Conservation (phyloP, 2,329 filamentous ascomycete species). For the Penicillium polonicum region DNA sequence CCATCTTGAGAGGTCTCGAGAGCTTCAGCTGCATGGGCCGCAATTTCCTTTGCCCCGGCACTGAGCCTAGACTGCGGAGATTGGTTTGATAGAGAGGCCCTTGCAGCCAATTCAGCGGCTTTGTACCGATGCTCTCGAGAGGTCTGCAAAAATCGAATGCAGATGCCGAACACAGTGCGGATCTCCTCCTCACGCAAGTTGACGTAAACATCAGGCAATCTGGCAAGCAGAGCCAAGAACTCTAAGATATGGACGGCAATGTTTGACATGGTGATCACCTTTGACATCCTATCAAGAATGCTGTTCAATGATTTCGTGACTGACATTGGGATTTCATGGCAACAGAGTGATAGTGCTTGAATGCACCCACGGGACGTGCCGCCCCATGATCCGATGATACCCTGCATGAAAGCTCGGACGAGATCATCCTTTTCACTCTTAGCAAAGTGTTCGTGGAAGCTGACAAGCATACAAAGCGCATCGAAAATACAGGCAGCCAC, state of each 20-base stretch:
- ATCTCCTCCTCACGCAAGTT: constrained; percentile 92
- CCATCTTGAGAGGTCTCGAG: constrained; percentile 61
- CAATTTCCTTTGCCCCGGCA: constrained; percentile 46
- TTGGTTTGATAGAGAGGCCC: constrained; percentile 29
- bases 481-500: constrained; percentile 88
- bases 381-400: constrained; percentile 75
- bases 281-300: constrained; percentile 89
- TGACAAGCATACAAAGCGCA: constrained; percentile 79
- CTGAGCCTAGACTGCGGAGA: constrained; percentile 36
- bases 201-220: constrained; percentile 78
- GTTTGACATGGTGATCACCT: constrained; percentile 89
- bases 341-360: constrained; percentile 90
- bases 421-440: constrained; percentile 87
- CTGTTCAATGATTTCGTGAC: constrained; percentile 81
- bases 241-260: constrained; percentile 94
- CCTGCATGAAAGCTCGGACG: constrained; percentile 79
- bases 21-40: constrained; percentile 28
- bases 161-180: constrained; percentile 91
- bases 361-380: constrained; percentile 89
- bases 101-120: constrained; percentile 32
- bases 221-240: constrained; percentile 85
- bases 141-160: constrained; percentile 88
- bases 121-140: constrained; percentile 62
- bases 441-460: constrained; percentile 82
- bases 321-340: constrained; percentile 85